Evolutionary conservation across 495 filamentous ascomycete species (phyloP).

Genomic region (Tuber umbilicatum): DNA sequence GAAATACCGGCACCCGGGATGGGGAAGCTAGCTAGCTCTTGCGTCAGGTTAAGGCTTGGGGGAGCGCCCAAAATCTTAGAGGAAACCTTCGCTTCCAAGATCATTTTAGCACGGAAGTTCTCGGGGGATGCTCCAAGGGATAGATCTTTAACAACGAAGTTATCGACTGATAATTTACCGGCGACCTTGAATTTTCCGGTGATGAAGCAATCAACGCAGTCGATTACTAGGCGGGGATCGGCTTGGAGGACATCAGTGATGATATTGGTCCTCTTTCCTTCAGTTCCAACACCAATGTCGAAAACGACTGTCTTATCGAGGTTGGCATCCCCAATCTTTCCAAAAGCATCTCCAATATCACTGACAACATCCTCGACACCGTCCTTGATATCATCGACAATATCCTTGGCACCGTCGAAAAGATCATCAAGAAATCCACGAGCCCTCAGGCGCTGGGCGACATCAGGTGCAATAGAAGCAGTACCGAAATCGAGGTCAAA

Average conservation of each 20-base stretch:
- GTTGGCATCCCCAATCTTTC: conserved; percentile 13
- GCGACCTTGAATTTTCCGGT: conserved; percentile 38
- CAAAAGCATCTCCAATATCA: conserved; percentile 11
- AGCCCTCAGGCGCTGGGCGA: conserved; percentile 15
- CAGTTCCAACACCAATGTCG: conserved; percentile 23
- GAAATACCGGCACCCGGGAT: conserved; percentile 40
- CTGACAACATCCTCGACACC: background rate
- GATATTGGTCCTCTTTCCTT: conserved; percentile 24
- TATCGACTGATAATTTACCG: conserved; percentile 39
- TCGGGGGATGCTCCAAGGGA: conserved; percentile 33
- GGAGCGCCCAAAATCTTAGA: background rate
- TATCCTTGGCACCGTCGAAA: conserved; percentile 15
- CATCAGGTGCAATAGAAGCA: conserved; percentile 17
- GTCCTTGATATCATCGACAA: conserved; percentile 4
- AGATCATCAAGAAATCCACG: conserved; percentile 18
- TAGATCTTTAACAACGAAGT: conserved; percentile 39
- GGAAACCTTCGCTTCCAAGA: conserved; percentile 39
- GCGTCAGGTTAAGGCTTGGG: conserved; percentile 18
- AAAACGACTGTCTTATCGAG: conserved; percentile 28
- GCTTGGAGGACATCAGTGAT: conserved; percentile 17
- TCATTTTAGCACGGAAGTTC: conserved; percentile 35
- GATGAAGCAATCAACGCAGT: conserved; percentile 43
- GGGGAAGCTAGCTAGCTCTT: conserved; percentile 34
- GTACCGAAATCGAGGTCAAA: conserved; percentile 44
- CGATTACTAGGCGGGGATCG: conserved; percentile 31